These are phyloP conservation scores for Aureobasidium vineae DNA, from an alignment of 2,329 filamentous ascomycete genomes.

Conservation along the genomic window DNA sequence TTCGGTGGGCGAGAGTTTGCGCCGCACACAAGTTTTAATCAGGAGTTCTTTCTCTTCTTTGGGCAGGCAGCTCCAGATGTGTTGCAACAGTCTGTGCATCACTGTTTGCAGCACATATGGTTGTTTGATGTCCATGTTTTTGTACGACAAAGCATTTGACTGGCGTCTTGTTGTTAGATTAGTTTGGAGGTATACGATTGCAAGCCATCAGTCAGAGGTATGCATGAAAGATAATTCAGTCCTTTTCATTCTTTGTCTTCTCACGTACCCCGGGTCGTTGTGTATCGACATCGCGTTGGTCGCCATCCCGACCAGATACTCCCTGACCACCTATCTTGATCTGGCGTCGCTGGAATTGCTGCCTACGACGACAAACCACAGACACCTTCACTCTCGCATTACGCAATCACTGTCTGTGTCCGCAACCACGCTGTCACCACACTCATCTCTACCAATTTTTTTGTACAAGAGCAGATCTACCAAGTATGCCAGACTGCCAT, in stretches of 20 bases:
- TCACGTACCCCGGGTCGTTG: neutral
- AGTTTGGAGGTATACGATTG: conserved; percentile 7
- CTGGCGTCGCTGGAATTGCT: neutral
- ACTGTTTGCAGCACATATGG: neutral
- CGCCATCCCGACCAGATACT: neutral
- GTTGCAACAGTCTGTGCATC: neutral
- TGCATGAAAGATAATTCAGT: neutral
- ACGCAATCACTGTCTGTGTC: no score
- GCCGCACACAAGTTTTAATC: neutral
- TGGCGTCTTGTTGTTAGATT: conserved; percentile 4
- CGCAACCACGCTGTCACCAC: neutral
- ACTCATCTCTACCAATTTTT: no score
- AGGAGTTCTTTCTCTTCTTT: neutral
- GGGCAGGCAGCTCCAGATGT: neutral
- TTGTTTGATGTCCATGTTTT: conserved; percentile 2
- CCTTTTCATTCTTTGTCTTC: neutral
- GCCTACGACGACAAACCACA: neutral
- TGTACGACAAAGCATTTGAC: conserved; percentile 6
- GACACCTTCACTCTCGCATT: neutral
- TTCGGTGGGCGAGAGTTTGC: neutral
- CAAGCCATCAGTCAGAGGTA: neutral
- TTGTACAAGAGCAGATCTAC: neutral
- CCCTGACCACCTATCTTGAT: neutral
- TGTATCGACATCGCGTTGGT: neutral
- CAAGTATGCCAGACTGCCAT: neutral